Evolutionary conservation across 1,284 basidiomycete genomes (phyloP).

Genomic region (Fereydounia khargensis): DNA sequence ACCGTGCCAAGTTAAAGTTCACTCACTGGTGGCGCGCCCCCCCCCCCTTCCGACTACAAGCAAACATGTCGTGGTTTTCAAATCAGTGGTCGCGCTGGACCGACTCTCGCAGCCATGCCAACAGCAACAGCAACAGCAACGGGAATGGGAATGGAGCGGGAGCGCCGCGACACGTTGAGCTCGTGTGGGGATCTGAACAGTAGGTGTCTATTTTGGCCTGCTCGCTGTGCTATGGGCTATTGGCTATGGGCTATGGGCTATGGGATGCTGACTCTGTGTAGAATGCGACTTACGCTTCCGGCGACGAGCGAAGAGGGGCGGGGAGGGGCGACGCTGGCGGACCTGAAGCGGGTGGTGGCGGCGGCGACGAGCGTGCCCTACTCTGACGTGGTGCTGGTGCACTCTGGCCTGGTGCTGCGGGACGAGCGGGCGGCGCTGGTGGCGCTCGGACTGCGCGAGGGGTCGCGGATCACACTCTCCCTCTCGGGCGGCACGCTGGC

Average conservation of each 20-base stretch:
- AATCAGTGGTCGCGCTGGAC: conserved; percentile 50
- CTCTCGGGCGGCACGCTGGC: too few species aligned
- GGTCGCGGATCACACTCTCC: conserved; percentile 45
- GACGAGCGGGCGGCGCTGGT: conserved; percentile 44
- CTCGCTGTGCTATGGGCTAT: too few species aligned
- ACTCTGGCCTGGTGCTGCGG: conserved; percentile 42
- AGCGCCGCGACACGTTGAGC: conserved; percentile 35
- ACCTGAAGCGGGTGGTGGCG: conserved; percentile 45
- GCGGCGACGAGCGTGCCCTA: conserved; percentile 42
- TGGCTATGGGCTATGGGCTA: too few species aligned
- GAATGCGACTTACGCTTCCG: conserved; percentile 36
- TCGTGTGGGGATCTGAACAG: conserved; percentile 48
- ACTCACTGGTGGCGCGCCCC: too few species aligned
- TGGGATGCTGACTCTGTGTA: not conserved
- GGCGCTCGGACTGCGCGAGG: conserved; percentile 41
- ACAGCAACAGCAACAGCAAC: not conserved
- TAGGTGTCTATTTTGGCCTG: conserved; percentile 5
- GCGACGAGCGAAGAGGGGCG: too few species aligned
- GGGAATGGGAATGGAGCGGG: conserved; percentile 4
- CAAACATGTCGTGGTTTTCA: conserved; percentile 54
- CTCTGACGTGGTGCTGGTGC: conserved; percentile 43
- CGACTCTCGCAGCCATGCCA: conserved; percentile 3
- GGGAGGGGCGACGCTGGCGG: conserved; percentile 37
- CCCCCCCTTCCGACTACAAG: too few species aligned
- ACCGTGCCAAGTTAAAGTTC: not conserved